Conservation (phyloP, 257 asterid genomes). For the Solanum acaule region DNA sequence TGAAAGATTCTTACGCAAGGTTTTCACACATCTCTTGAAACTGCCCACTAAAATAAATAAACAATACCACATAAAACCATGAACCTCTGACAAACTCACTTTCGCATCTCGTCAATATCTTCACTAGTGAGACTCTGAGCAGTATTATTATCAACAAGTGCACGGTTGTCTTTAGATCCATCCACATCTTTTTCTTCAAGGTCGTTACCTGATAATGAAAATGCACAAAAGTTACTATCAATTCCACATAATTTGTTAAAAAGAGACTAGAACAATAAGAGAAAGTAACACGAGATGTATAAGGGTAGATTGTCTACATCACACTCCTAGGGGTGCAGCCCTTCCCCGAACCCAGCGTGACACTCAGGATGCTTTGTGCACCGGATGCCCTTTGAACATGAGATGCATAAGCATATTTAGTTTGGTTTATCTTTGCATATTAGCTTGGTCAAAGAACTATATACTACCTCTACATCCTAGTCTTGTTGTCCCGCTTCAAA, state of each 20-base stretch:
- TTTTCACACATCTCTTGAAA: background rate
- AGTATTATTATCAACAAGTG: conserved; percentile 76
- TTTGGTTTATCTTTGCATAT: background rate
- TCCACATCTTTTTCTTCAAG: conserved; percentile 29
- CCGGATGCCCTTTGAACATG: background rate
- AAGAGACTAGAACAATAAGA: background rate
- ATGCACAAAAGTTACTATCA: conserved; percentile 7
- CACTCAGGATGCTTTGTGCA: background rate
- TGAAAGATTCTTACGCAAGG: background rate
- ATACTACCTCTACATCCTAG: background rate
- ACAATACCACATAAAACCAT: background rate
- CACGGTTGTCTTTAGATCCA: conserved; percentile 75
- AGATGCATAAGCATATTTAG: background rate
- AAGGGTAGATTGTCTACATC: background rate
- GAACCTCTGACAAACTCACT: conserved; percentile 21
- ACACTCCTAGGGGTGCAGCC: background rate
- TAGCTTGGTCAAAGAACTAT: background rate
- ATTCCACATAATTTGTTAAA: background rate
- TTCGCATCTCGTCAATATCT: conserved; percentile 72
- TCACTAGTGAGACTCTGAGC: conserved; percentile 85
- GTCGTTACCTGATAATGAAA: conserved; percentile 37
- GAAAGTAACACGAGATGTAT: background rate
- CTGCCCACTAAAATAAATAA: background rate
- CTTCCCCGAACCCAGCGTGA: background rate
- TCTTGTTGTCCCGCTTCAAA: background rate